Base-by-base conservation (phyloP, 495 filamentous ascomycete genomes). In the Talaromyces trachyspermus region DNA sequence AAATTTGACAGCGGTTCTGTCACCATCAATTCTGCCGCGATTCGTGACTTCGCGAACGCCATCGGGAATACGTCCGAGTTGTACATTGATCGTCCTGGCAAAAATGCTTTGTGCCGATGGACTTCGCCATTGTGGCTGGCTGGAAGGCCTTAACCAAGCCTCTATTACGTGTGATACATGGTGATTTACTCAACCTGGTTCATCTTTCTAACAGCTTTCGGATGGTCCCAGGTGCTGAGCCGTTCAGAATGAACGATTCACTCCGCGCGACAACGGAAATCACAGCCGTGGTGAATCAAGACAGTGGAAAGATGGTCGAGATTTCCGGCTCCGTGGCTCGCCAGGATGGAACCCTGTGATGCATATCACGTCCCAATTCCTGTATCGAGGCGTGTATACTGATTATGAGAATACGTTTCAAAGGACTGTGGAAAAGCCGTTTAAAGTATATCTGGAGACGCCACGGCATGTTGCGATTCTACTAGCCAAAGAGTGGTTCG, bases 121-220 rank as follows among this genome's bases (percentile, higher is more conserved):
- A 98, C 63, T 98, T 96, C 54, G 90, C 92, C 46, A 96, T 98
- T 50, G 92, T 96, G 20, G 87, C 94, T 18, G 92, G 90, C 51
- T 98, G 92, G 92, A 95, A 98, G 65, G 91, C 92, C 32, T 95
- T 98, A 61, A 95, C 86, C 19, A 95, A 95, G 72, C 89, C 92
- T 0, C 95, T 96, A 60, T 96, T 98, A 76, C 90, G 85, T 49
- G 84, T 78, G 49, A 94, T 96, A 52, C 90, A 96, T 54, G 92
- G 92, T 29, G 92, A 98, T 62, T 75, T 98, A 30, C 75, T 98
- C 39, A 92, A 88, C 66, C 80, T 98, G 33, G 89, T 98, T 12
- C 92, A 98, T 69, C 66, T 98, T 35, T 95, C 89, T 32, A 98
- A 97, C 60, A 81, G 85, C 39, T 97, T 97, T 82, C 85, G 91